Base-by-base conservation (phyloP, 2,329 filamentous ascomycete species). In the Cladosporium austrohemisphaericum region DNA sequence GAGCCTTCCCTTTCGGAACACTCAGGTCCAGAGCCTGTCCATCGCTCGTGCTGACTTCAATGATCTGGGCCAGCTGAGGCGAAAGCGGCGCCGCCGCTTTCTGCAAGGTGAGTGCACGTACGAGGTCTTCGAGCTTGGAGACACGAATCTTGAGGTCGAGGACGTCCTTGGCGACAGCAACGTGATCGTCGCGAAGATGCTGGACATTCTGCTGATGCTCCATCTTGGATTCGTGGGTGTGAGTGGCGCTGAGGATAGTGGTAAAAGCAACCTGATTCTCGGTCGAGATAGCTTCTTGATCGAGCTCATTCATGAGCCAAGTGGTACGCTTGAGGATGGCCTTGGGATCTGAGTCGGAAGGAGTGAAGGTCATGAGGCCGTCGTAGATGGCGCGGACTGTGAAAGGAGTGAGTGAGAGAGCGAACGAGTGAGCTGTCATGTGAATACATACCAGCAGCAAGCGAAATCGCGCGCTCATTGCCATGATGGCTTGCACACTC, bases 71-170 rank as follows among this genome's bases (percentile, higher is more conserved):
- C 28, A 45, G 23, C 18, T 45, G 46, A 8, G 54, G 51, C 23
- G 45, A 50, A 5, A 9, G 33, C 25, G 10, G 18, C n/a, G 40
- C 29, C n/a, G n/a, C 28, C 25, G 43, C 38, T 5, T 31, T 36
- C 41, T 57, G 54, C 19, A 47, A n/a, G 10, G 59, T 57, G 26
- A 62, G 53, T 23, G 41, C 43, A 9, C 58, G 56, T 6, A 62
- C 47, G 22, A 57, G 54, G 33, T 54, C 55, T 22, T 57, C 55
- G 14, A 60, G 55, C n/a, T 50, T 51, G 4, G 40, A 41, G 9
- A 60, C 35, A 13, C 53, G 50, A 10, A 31, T 32, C 19, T 43
- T 36, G 11, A 32, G 25, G 2, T 50, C 44, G 6, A 55, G 43
- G 8, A 46, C 40, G 1, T 47, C 36, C 5, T 49, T 11, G 4